Evolutionary conservation across 2,329 filamentous ascomycete species (phyloP), one percentile per base, ranked within the genome.

Genomic region (Pseudovirgaria hyperparasitica): DNA sequence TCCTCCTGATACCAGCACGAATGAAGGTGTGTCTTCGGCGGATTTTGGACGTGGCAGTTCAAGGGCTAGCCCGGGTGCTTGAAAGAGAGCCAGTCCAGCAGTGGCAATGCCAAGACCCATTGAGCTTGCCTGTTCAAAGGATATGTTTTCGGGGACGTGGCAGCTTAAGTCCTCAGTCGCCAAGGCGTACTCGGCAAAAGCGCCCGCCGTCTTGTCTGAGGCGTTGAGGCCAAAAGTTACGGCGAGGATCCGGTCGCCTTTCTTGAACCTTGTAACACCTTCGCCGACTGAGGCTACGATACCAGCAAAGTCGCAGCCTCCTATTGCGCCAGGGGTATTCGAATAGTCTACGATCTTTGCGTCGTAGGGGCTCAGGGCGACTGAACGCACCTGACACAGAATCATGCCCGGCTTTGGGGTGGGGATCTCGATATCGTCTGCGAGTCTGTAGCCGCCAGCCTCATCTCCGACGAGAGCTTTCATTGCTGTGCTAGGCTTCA

Each of bases 1-100:
- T 2, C 62, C 65, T 2, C 63, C 64, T 23, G 53, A 55, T 4
- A 68, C 54, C 2, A 68, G 40, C 0, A 68, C 46, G 21, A 34
- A 30, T 12, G 31, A 26, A n/a, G 26, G 24, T 17, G 35, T 8
- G 17, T 15, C 15, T 7, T 26, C 22, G 14, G 19, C 22, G n/a
- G 29, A 19, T 11, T 24, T 10, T 7, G 18, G 29, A 11, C 12
- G 19, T 16, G 25, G 25, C 22, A 28, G 6, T 19, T 15, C 16
- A 12, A 32, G 21, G 16, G 24, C 11, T 16, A 32, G 27, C n/a
- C 20, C 21, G n/a, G 18, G 23, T 5, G 24, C 15, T 11, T 27
- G 23, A 22, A 34, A 34, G 6, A 36, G 22, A 9, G 31, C 20
- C 6, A 27, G 22, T 12, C 32, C 32, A 9, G 23, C 27, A 9